These are phyloP conservation scores for Acorus gramineus DNA, from an alignment of 106 monocot genomes.

Conservation along the genomic window DNA sequence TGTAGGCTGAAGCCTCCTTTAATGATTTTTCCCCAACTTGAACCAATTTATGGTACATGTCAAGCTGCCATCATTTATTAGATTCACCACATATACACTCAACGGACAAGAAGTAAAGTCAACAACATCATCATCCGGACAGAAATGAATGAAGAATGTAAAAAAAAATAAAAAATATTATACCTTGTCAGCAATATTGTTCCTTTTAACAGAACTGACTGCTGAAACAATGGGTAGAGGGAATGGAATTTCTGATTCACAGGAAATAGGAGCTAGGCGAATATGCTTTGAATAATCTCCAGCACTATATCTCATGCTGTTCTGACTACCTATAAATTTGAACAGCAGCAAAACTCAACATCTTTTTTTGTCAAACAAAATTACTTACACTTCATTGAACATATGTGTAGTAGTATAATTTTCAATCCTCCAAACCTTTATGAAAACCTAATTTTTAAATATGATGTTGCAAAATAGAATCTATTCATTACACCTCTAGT, in stretches of 20 bases:
- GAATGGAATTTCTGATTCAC: slow-evolving; percentile 15
- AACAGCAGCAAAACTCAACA: background rate
- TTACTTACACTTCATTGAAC: too few relatives aligned
- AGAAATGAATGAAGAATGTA: background rate
- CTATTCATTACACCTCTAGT: too few relatives aligned
- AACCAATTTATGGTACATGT: slow-evolving; percentile 46
- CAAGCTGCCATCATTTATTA: slow-evolving; percentile 40
- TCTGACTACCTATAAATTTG: slow-evolving; percentile 26
- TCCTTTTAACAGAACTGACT: slow-evolving; percentile 20
- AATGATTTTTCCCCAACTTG: slow-evolving; percentile 46
- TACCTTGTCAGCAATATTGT: slow-evolving; percentile 33
- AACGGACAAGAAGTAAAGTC: background rate
- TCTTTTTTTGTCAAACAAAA: too few relatives aligned
- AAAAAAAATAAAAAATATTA: background rate
- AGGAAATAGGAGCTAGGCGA: slow-evolving; percentile 18
- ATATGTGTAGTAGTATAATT: too few relatives aligned
- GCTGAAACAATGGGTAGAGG: slow-evolving; percentile 3
- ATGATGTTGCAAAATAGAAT: too few relatives aligned
- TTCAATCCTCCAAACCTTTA: too few relatives aligned
- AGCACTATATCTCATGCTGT: slow-evolving; percentile 41
- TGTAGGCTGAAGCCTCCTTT: slow-evolving; percentile 39
- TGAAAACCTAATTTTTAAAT: too few relatives aligned
- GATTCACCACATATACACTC: background rate
- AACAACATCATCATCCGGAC: background rate
- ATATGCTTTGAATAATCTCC: slow-evolving; percentile 39